Base-by-base conservation (phyloP, 257 asterid genomes). In the Solanum rostratum region DNA sequence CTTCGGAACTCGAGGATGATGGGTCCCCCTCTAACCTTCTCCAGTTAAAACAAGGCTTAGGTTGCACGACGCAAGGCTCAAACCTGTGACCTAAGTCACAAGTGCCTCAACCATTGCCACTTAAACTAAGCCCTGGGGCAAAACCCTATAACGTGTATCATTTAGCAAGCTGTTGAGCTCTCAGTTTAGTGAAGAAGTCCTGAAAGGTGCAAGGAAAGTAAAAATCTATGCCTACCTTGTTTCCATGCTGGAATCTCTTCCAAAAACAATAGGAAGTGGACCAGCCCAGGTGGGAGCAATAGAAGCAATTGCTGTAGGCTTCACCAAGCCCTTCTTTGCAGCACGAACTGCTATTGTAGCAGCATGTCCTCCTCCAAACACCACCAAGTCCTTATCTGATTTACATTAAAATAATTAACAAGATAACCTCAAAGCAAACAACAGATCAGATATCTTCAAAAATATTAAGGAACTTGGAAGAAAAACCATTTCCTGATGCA, bases 211-310 rank as follows among this genome's bases (percentile, higher is more conserved):
- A 46, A 6, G 15, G 43, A 37, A 27, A 65, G 79, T 79, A 70
- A 83, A 78, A 52, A 78, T 41, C n/a, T 16, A 78, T 50, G 13
- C 33, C 6, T 90, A 96, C 99, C 99, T 92, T 54, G 97, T 87
- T 84, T 92, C 98, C 98, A 95, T 96, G 66, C 81, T 92, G 65
- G 98, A 90, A 88, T 94, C 99, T 90, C 88, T 90, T 55, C 99
- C 98, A 85, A 96, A 96, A 59, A 93, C 98, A 45, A 95, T 93
- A 41, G 98, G 98, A 87, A 96, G 98, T 80, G 98, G 99, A 46
- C 98, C 99, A 18, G 98, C 96, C 99, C 99, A 96, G 80, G 99
- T 95, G 59, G 99, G 99, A 37, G 99, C 98, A 88, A 96, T 88
- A 78, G 97, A 96, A 86, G 98, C 99, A 88, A 96, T 91, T 82